A percentile compares a stretch with the other conserved stretches of the same genome.
Evolutionary conservation across 208 protist genomes (phyloP).

Genomic region (Crithidia sp.): DNA sequence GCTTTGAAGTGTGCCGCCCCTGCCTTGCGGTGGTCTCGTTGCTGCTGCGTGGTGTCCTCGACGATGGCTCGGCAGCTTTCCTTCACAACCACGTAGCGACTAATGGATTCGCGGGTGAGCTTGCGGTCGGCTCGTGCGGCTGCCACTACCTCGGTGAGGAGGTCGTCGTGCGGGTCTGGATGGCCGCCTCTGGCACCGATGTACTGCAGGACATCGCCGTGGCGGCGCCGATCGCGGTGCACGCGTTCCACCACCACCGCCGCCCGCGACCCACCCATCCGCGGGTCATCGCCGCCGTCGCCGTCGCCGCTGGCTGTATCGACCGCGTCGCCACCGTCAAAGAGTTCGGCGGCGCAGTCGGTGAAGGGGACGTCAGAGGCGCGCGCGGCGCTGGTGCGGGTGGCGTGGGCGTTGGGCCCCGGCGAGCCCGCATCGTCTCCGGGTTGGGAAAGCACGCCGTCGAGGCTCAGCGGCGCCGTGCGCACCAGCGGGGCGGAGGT

Average conservation of each 20-base stretch:
- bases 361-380: neutral
- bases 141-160: neutral
- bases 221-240: constrained; percentile 44
- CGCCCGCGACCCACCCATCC: constrained; percentile 1
- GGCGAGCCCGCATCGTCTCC: neutral
- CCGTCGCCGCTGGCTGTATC: neutral
- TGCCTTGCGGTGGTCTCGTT: too few species aligned
- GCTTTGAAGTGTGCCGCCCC: too few species aligned
- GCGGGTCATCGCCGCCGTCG: constrained; percentile 15
- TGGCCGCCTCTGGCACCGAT: constrained; percentile 18
- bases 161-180: constrained; percentile 21
- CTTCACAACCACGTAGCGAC: constrained; percentile 6
- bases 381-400: neutral
- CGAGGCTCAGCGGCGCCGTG: neutral
- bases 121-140: constrained; percentile 2
- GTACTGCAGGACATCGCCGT: constrained; percentile 40
- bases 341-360: neutral
- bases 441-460: neutral
- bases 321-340: neutral
- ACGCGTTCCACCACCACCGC: constrained; percentile 49
- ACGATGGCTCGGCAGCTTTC: neutral
- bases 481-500: constrained; percentile 16
- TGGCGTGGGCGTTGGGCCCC: neutral
- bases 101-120: constrained; percentile 15
- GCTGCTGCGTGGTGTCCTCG: neutral